Evolutionary conservation across 306 rosid genomes (phyloP), one percentile per base, ranked within the genome.

Genomic region (cucumber (Cucumis sativus)): DNA sequence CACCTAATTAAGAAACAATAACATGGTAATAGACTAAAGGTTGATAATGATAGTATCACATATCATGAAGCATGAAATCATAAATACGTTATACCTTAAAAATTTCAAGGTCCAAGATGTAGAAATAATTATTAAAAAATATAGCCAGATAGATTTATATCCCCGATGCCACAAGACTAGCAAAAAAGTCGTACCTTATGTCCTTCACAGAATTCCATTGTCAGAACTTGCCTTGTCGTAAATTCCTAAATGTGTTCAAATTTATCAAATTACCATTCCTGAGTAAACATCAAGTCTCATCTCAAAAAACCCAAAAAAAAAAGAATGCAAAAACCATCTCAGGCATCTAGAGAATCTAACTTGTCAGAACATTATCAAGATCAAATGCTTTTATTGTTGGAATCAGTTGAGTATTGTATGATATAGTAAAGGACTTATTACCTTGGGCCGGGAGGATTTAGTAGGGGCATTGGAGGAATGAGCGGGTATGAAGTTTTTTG

Each of bases 171-270:
- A 25, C 8, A 13, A 49, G 25, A 71, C 75, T 43, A 49, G 35
- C 21, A 39, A 49, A 51, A 47, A 40, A 76, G n/a, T 4, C 83
- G 47, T 85, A 91, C 97, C 98, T 87, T 91, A 60, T 59, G 83
- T 67, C 98, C 98, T 12, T 62, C 33, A 85, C 68, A 90, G 84
- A 90, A 93, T 80, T 93, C 81, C 98, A 91, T 93, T 51, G 89
- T 88, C 77, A 93, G 88, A 81, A 93, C 94, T 85, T 84, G 88
- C 72, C 76, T 87, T 43, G 88, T 91, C 8, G 98, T 91, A 85
- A 84, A 84, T 72, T 88, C 97, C 98, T 93, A 84, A 80, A 82
- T 4, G 80, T 35, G 86, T 67, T 74, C 71, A 57, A 67, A 79
- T 54, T 79, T 71, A 43, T 77, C 82, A 45, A 37, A 54, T 81